Evolutionary conservation across 805 yeast genomes (phyloP).

Genomic region (Kluyveromyces lactis): DNA sequence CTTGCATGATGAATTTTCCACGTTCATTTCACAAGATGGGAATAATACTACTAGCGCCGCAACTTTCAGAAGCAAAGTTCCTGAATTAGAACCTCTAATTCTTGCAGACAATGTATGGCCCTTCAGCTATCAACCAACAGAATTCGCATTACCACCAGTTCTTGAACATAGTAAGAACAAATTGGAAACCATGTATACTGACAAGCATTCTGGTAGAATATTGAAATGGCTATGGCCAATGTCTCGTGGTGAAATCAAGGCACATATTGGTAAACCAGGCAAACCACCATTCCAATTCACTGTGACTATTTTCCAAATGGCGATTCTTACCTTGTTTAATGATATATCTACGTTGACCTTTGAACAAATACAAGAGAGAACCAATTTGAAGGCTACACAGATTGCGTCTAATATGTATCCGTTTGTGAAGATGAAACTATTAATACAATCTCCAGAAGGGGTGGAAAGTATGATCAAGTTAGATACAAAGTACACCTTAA

Average conservation of each 20-base stretch:
- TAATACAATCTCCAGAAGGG: slow-evolving; percentile 59
- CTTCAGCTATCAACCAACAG: slow-evolving; percentile 32
- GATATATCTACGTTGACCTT: slow-evolving; percentile 40
- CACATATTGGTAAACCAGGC: slow-evolving; percentile 72
- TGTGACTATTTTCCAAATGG: slow-evolving; percentile 79
- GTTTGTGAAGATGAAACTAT: slow-evolving; percentile 66
- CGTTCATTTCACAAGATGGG: slow-evolving; percentile 24
- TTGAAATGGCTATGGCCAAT: slow-evolving; percentile 95
- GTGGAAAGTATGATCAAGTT: slow-evolving; percentile 43
- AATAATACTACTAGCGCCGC: slow-evolving; percentile 9
- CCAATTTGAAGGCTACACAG: slow-evolving; percentile 56
- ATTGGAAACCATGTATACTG: slow-evolving; percentile 59
- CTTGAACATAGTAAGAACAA: slow-evolving; percentile 56
- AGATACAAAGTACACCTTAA: slow-evolving; percentile 58
- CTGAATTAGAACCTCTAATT: slow-evolving; percentile 66
- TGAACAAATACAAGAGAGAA: slow-evolving; percentile 52
- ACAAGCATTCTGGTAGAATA: slow-evolving; percentile 78
- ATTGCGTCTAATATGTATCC: slow-evolving; percentile 75
- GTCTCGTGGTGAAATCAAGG: slow-evolving; percentile 85
- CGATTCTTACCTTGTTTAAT: slow-evolving; percentile 79
- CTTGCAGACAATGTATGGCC: slow-evolving; percentile 92
- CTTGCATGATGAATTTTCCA: slow-evolving; percentile 41
- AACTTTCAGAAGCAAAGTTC: slow-evolving; percentile 12
- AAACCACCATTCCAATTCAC: slow-evolving; percentile 75
- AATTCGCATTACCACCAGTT: slow-evolving; percentile 58